Base-by-base conservation (phyloP, 1,284 basidiomycete genomes). In the Microstroma glucosiphilum region DNA sequence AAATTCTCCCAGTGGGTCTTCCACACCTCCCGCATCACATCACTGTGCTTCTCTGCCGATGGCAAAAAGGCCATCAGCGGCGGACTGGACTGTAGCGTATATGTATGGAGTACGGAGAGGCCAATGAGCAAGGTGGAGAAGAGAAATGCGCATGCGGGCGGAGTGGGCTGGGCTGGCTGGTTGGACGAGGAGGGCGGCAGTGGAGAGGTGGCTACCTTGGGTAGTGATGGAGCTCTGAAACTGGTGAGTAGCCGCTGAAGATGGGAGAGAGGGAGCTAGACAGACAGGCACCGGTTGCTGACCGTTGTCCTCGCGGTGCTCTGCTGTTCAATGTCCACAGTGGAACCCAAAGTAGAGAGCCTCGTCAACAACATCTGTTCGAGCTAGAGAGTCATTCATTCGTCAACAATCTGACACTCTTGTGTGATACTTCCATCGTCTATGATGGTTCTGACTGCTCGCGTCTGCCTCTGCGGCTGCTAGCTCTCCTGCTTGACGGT, bases 41-140 rank as follows among this genome's bases (percentile, higher is more conserved):
- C 89, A 17, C 83, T 97, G 15, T 82, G 85, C 0, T 97, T 89
- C 86, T 88, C 88, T 1, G 78, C 85, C 1, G 87, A 90, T 71
- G 87, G 87, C 2, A 83, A 83, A 70, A 85, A 92, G 71, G 86
- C 90, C 64, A 91, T 88, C 1, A 92, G 91, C 8, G 91, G 88
- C 15, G 91, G 91, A 9, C 84, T 94, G 42, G 94, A 98, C 78
- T 94, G 92, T 30, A 86, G 91, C 73, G 86, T 96, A 8, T 96
- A 92, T 77, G 82, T 97, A 46, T 97, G 91, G 88, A 88, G 87
- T 69, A 86, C 91, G 43, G 83, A 84, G 62, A 88, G 88, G 70
- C 88, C 89, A 12, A 82, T 86, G 79, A 23, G 46, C 46, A 87
- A 86, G 81, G 90, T 89, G 70, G 86, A 92, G 13, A 87, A 96